Evolutionary conservation across 495 filamentous ascomycete genomes (phyloP).

Genomic region (Cryomyces antarcticus): DNA sequence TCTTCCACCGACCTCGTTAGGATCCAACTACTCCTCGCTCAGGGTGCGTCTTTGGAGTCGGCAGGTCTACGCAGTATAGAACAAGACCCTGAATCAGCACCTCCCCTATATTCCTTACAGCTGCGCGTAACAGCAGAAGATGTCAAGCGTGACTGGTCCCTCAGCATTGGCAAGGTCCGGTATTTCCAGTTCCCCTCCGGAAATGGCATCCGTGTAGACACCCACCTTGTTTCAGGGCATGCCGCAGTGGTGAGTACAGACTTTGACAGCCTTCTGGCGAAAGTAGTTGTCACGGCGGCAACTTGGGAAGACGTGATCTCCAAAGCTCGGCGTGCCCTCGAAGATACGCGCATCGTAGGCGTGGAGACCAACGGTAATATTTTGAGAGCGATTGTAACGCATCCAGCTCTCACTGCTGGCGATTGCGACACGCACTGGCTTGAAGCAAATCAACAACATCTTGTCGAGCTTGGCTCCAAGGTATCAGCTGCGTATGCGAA

Average conservation of each 20-base stretch:
- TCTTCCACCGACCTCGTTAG: conserved; percentile 19
- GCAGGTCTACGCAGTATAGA: conserved; percentile 19
- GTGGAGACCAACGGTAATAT: conserved; percentile 35
- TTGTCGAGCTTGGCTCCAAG: not conserved
- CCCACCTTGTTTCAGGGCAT: conserved; percentile 23
- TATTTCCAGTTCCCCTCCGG: conserved; percentile 32
- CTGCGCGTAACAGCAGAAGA: conserved; percentile 38
- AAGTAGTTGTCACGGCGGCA: conserved; percentile 36
- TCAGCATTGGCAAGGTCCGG: conserved; percentile 37
- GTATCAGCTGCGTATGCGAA: not conserved
- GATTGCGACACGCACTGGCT: conserved; percentile 38
- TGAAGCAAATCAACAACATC: conserved; percentile 9
- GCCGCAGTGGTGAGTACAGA: conserved; percentile 28
- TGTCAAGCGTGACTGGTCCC: conserved; percentile 27
- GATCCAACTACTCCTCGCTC: conserved; percentile 31
- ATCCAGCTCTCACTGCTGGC: conserved; percentile 25
- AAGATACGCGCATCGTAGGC: conserved; percentile 30
- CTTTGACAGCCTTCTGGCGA: conserved; percentile 40
- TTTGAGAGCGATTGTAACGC: conserved; percentile 29
- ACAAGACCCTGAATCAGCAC: conserved; percentile 9
- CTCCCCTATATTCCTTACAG: conserved; percentile 28
- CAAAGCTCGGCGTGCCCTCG: conserved; percentile 32
- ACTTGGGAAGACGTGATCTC: conserved; percentile 28
- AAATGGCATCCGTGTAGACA: conserved; percentile 36
- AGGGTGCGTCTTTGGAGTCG: conserved; percentile 19